Evolutionary conservation across 345 rosid genomes (phyloP), one percentile per base, ranked within the genome.

Genomic region (Sonneratia alba): DNA sequence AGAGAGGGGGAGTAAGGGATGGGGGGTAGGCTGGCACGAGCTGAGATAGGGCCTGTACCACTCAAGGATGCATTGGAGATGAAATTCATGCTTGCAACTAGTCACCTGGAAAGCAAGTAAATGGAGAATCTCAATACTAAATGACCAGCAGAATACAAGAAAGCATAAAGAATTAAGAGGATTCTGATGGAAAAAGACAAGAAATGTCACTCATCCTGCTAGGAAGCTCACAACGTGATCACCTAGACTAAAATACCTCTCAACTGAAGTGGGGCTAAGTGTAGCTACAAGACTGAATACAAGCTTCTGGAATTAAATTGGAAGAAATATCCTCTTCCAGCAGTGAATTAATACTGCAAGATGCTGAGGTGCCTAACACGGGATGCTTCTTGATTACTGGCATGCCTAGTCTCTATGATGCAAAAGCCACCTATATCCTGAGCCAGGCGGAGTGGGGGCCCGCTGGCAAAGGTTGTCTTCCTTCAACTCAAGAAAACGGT

Each of bases 41-140:
- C 7, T 1, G n/a, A 57, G 63, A 21, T 19, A 38, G 49, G 7
- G 70, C 38, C 37, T 7, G n/a, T 84, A 89, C 91, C 95, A 89
- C 76, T 89, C 95, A 71, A 89, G 95, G 75, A 89, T 75, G 78
- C 92, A 89, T 68, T 87, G 95, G 70, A 89, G 92, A 78, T 89
- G 95, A 86, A 84, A 89, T 74, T 89, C 92, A 38, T 89, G 95
- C 85, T 74, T 87, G 85, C 95, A 89, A 82, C 62, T 79, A 66
- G 91, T 89, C 77, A 87, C 77, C 94, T 89, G 81, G 68, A 76
- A 74, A 77, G 57, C 64, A 67, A 32, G 75, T 14, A 36, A 57
- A n/a, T 10, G 38, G 18, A 71, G 18, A 37, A 22, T 42, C 12
- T 42, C 59, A 71, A 11, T 21, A 3, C 70, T 16, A 24, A 12